Percentiles rank a stretch among this genome's conserved stretches.
Conservation (phyloP, 1,284 basidiomycete species). For the Sanghuangporus weigelae region DNA sequence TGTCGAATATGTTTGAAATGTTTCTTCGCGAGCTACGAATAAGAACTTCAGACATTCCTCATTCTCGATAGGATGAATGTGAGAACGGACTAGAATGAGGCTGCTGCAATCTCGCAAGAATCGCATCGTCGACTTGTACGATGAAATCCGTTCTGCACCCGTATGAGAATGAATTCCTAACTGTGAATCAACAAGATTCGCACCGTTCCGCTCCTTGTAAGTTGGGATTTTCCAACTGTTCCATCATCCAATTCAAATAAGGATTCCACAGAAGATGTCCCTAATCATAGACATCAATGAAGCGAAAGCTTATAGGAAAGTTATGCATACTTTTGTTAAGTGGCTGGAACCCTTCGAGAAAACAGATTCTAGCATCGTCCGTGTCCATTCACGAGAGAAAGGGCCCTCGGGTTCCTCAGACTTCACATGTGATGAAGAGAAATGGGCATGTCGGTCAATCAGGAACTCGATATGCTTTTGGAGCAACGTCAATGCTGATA, state of each 20-base stretch:
- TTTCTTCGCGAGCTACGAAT: conserved; percentile 57
- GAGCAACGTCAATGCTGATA: conserved; percentile 65
- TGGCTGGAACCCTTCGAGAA: conserved; percentile 57
- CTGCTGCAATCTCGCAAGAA: conserved; percentile 56
- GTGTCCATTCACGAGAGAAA: conserved; percentile 58
- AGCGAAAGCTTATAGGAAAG: background rate
- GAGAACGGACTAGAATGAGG: conserved; percentile 59
- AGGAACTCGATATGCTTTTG: conserved; percentile 68
- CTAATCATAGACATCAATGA: conserved; percentile 33
- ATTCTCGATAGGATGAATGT: background rate
- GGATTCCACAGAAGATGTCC: conserved; percentile 70
- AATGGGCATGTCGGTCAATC: conserved; percentile 47
- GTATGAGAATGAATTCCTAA: background rate
- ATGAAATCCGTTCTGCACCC: conserved; percentile 34
- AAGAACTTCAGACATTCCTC: conserved; percentile 23
- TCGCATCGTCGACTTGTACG: conserved; percentile 42
- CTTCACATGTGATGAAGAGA: conserved; percentile 36
- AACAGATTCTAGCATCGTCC: conserved; percentile 46
- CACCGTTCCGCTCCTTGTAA: conserved; percentile 42
- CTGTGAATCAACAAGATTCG: conserved; percentile 9
- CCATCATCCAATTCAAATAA: conserved; percentile 72
- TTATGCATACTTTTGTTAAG: conserved; percentile 45
- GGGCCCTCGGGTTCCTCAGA: conserved; percentile 46
- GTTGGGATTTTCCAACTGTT: conserved; percentile 43
- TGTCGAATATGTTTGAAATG: conserved; percentile 78